Percentiles rank a stretch among this genome's conserved stretches.
Evolutionary conservation across 768 basidiomycete species (phyloP).

Genomic region (Wakefieldia striispora): DNA sequence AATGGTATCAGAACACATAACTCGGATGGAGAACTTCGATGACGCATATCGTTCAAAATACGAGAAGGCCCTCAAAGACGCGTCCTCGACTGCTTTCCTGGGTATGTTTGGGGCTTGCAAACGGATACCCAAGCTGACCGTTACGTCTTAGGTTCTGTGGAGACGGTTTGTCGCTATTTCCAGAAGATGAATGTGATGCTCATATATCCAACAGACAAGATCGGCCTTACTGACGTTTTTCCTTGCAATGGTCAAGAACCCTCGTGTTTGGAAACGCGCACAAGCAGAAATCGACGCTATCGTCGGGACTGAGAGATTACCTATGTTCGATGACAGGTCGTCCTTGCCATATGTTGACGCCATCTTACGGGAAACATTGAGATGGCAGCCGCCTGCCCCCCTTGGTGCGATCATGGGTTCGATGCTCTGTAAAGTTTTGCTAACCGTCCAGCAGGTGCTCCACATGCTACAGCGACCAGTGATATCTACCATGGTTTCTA

Average conservation of each 20-base stretch:
- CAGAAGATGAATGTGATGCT: not conserved
- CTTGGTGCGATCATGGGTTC: not conserved
- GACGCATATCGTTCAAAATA: conserved; percentile 5
- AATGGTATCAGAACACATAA: conserved; percentile 15
- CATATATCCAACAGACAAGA: not conserved
- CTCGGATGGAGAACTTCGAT: conserved; percentile 9
- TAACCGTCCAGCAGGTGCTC: not conserved
- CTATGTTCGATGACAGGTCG: conserved; percentile 5
- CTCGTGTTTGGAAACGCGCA: conserved; percentile 3
- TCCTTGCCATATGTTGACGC: conserved; percentile 3
- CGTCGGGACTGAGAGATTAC: conserved; percentile 1
- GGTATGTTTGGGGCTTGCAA: conserved; percentile 1
- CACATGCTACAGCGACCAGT: not conserved
- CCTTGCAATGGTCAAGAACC: conserved; percentile 11
- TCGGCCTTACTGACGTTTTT: not conserved
- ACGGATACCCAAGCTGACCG: not conserved
- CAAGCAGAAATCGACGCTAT: conserved; percentile 1
- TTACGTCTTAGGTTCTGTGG: conserved; percentile 5
- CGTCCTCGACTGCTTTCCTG: conserved; percentile 13
- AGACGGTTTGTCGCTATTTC: conserved; percentile 8
- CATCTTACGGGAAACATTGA: not conserved
- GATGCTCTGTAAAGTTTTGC: not conserved
- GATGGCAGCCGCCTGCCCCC: conserved; percentile 5
- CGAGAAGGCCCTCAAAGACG: conserved; percentile 15
- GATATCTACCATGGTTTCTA: conserved; percentile 6